Base-by-base conservation (phyloP, 2,329 filamentous ascomycete species). In the Metarhizium brunneum region DNA sequence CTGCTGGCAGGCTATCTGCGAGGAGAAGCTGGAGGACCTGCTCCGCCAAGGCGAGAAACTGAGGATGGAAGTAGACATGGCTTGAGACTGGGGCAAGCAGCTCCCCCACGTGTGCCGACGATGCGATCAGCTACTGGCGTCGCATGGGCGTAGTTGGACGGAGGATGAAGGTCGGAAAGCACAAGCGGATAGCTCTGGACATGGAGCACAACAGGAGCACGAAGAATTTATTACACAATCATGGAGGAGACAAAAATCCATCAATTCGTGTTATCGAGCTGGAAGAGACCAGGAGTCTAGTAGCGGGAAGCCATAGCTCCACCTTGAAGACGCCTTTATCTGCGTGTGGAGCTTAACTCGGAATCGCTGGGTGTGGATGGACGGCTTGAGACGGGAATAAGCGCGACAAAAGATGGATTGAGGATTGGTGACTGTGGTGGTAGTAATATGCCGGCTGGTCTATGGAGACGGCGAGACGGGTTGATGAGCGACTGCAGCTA, bases 1-100 rank as follows among this genome's bases (percentile, higher is more conserved):
- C 35, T 61, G 57, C 42, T 62, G 62, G 56, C 68, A 61, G 50
- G 68, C 67, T 38, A 62, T 62, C 45, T 69, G 65, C 16, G 68
- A 68, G 25, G 67, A 63, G 58, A 69, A 57, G 71, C 72, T 69
- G 65, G 69, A 65, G 20, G 69, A 68, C 54, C 71, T 72, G 62
- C 71, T 73, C 63, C 75, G 70, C 76, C 77, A 80, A 10, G 76
- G 69, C 40, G 75, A 71, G 66, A 80, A 79, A 60, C 71, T 71
- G 56, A 74, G 69, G 52, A 69, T 66, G 4, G 76, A 71, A 58
- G 71, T 74, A 51, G 77, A 76, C 77, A 80, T 80, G 62, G 53
- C 40, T 54, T 49, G 51, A 32, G 25, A 16, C 51, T 36, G 18
- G 38, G 32, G 10, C 30, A 29, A 45, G 6, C 47, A 14, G 45